Evolutionary conservation across 163 green algal species (phyloP).

Genomic region (Chloroidium sp.): DNA sequence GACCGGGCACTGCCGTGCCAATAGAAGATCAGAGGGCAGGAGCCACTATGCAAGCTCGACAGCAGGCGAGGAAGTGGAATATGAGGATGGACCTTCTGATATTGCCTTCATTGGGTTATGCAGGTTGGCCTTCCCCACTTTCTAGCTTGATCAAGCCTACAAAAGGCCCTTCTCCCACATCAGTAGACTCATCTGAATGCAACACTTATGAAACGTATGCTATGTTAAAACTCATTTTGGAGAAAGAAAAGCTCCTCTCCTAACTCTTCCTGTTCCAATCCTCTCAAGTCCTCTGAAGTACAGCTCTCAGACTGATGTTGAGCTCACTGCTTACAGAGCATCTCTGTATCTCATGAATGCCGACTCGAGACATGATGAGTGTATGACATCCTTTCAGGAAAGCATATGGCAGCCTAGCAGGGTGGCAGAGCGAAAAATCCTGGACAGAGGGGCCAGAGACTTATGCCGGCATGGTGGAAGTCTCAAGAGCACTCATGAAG

Average conservation of each 20-base stretch:
- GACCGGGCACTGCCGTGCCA: slow-evolving; percentile 66
- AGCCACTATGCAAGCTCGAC: slow-evolving; percentile 59
- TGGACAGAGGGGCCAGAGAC: slow-evolving; percentile 41
- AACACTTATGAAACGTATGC: too few species aligned
- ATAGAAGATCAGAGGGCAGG: slow-evolving; percentile 86
- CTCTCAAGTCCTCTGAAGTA: not conserved
- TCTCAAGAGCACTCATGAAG: slow-evolving; percentile 56
- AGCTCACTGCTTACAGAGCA: not conserved
- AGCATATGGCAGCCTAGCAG: slow-evolving; percentile 47
- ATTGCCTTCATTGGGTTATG: slow-evolving; percentile 50
- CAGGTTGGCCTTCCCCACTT: slow-evolving; percentile 1
- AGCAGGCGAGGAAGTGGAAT: slow-evolving; percentile 29
- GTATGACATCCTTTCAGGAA: not conserved
- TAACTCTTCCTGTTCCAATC: too few species aligned
- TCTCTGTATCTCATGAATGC: too few species aligned
- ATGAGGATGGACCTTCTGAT: slow-evolving; percentile 44
- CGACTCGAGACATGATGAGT: not conserved
- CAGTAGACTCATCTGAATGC: too few species aligned
- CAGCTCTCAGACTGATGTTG: not conserved
- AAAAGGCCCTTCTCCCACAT: too few species aligned
- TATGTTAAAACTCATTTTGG: too few species aligned
- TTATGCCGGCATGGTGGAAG: slow-evolving; percentile 69
- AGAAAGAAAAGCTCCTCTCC: too few species aligned
- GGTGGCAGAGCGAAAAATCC: slow-evolving; percentile 21
- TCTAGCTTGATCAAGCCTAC: too few species aligned